Base-by-base conservation (phyloP, 345 rosid species). In the Balakata baccata region DNA sequence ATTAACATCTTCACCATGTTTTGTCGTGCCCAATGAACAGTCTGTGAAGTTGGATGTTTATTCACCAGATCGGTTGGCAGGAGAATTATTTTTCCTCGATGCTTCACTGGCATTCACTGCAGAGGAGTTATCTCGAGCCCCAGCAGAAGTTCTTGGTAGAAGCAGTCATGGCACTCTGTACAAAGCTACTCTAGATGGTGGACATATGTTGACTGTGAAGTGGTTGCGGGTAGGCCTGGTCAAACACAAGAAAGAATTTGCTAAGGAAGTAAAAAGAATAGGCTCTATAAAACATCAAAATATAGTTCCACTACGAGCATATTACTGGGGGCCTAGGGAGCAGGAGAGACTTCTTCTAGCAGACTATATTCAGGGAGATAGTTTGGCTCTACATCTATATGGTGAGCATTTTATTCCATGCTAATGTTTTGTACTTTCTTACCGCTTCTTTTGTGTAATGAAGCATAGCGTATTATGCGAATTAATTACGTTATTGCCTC, bases 101-200 rank as follows among this genome's bases (percentile, higher is more conserved):
- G 63, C 89, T 72, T 92, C 97, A 2, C 79, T 90, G 51, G 81
- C 83, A 77, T 89, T 94, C 77, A 94, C 91, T 43, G 94, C 91
- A 23, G 98, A 94, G 83, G 97, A 94, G 76, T 79, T 94, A 80
- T 92, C 97, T 71, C 85, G 91, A 77, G 98, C 98, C 78, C 97
- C 97, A n/a, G 97, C 98, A 4, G 97, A 94, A 86, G 97, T 94
- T 84, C 93, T 94, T 50, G 97, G 98, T 41, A 87, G 98, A 85
- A 91, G 98, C 88, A 94, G 97, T 78, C 97, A 89, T 79, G 97
- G 97, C 72, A 94, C 98, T 63, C 80, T 92, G 1, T 94, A 94
- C 68, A 92, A 92, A 84, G 98, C 98, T 64, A 92, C 97, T 75
- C 86, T 94, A 62, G 93, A 83, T 70, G 82, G 81, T 34, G 97